These are phyloP conservation scores for Tolypocladium guangdongense DNA, from an alignment of 2,329 filamentous ascomycete species.

Conservation along the genomic window DNA sequence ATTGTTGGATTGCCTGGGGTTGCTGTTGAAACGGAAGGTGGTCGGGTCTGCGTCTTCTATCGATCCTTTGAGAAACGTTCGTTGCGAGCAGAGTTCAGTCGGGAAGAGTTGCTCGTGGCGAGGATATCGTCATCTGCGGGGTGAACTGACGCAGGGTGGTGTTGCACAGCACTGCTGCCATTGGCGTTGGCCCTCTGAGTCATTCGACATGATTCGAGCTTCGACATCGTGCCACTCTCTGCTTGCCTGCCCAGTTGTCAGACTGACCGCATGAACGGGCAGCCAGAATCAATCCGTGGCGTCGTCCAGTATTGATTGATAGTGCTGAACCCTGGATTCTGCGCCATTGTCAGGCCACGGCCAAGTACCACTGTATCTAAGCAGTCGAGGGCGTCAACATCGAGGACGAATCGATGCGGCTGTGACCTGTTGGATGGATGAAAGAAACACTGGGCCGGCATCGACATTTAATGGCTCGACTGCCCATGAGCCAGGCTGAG, in stretches of 20 bases:
- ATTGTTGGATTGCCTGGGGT: neutral
- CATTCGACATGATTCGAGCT: neutral
- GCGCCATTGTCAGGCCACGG: no score
- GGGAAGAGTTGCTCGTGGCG: neutral
- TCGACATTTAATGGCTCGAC: neutral
- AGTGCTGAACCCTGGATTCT: no score
- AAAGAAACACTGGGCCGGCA: neutral
- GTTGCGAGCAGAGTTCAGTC: neutral
- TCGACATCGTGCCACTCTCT: neutral
- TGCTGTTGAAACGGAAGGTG: neutral
- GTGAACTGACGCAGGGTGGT: neutral
- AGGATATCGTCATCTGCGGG: neutral
- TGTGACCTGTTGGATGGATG: no score
- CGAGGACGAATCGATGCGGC: no score
- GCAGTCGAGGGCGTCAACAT: no score
- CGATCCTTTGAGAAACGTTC: neutral
- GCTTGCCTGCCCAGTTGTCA: no score
- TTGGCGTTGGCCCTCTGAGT: neutral
- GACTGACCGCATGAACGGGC: no score
- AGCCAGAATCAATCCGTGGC: neutral
- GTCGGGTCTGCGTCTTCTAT: neutral
- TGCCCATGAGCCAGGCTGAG: neutral
- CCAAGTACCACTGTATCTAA: no score
- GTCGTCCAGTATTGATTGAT: no score
- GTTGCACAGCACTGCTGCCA: neutral